These are phyloP conservation scores for Haematococcus lacustris DNA, from an alignment of 139 green algal genomes.

Conservation along the genomic window DNA sequence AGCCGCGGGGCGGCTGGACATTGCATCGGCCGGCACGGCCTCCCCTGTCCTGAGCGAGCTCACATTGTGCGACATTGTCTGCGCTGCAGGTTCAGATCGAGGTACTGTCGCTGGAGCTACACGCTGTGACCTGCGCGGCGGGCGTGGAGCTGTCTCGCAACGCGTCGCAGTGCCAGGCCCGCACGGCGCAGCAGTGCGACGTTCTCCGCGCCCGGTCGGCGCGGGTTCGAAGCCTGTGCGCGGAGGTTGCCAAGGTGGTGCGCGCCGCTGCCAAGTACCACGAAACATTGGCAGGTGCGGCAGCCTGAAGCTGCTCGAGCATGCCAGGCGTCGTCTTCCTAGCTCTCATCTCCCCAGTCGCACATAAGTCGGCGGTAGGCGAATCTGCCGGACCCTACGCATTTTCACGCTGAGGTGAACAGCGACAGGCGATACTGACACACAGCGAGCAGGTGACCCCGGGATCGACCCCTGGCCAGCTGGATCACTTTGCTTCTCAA, in stretches of 20 bases:
- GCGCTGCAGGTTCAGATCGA: background rate
- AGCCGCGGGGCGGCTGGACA: no score
- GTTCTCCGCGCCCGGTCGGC: background rate
- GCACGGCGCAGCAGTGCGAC: background rate
- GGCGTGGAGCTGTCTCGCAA: background rate
- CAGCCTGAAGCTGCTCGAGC: no score
- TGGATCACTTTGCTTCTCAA: no score
- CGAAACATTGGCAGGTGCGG: background rate
- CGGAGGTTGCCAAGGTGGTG: background rate
- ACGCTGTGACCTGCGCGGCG: background rate
- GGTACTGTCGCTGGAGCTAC: background rate
- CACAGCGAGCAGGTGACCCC: background rate
- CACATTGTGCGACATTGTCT: no score
- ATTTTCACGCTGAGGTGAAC: background rate
- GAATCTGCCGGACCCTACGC: background rate
- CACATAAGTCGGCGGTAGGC: background rate
- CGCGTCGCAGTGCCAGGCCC: background rate
- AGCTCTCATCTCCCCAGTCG: background rate
- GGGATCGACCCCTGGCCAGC: background rate
- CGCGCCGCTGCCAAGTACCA: background rate
- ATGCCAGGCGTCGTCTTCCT: no score
- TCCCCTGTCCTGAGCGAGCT: no score
- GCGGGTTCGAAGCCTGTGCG: background rate
- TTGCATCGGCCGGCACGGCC: no score
- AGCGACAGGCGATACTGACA: background rate